Percentiles rank a stretch among this genome's conserved stretches.
These are phyloP conservation scores for Acacia confusa DNA, from an alignment of 306 rosid genomes.

Conservation along the genomic window DNA sequence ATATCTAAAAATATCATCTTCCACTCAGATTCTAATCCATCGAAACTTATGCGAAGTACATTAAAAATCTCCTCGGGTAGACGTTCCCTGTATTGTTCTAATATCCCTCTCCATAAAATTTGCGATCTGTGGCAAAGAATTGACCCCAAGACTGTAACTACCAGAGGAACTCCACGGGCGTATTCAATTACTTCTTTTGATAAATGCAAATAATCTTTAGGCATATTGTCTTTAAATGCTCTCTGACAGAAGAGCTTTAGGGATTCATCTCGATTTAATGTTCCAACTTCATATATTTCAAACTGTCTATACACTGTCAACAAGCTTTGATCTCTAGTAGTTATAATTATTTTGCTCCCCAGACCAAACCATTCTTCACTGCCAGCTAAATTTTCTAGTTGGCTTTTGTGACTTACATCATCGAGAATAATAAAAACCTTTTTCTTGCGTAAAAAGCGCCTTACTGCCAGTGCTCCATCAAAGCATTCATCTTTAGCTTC, in stretches of 20 bases:
- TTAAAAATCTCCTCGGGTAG: too few relatives aligned
- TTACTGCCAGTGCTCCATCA: background rate
- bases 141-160: background rate
- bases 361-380: background rate
- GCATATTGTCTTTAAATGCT: background rate
- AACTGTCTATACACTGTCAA: background rate
- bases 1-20: background rate
- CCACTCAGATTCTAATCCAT: background rate
- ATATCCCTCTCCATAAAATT: background rate
- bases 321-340: background rate
- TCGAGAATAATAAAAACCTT: background rate
- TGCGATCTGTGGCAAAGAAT: background rate
- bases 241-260: background rate
- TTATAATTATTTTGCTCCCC: background rate
- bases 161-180: background rate
- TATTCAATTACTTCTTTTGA: background rate
- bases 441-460: background rate
- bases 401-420: background rate
- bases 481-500: background rate
- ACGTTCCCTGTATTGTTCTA: background rate
- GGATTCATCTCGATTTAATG: background rate
- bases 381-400: background rate
- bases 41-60: too few relatives aligned
- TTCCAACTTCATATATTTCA: background rate
- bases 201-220: background rate